Percentiles rank a stretch among this genome's conserved stretches.
Conservation (phyloP, 2,329 filamentous ascomycete species). For the Paracamarosporium sp. region DNA sequence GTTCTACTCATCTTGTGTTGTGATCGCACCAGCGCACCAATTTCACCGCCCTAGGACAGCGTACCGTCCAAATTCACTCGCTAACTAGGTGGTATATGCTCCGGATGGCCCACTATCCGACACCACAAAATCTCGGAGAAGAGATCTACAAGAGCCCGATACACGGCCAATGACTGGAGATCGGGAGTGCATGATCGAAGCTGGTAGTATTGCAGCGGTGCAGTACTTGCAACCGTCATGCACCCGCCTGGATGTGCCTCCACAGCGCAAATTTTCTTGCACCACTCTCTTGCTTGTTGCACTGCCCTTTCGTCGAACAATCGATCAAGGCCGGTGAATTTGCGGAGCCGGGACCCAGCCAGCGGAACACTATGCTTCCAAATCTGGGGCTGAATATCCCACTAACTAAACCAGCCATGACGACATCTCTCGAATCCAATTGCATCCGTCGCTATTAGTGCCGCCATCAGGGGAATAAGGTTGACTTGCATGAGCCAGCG, state of each 20-base stretch:
- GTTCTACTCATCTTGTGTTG: background rate
- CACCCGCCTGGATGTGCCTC: background rate
- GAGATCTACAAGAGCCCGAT: background rate
- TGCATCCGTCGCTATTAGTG: background rate
- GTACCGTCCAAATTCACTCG: too few species aligned
- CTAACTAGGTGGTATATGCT: too few species aligned
- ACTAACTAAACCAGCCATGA: background rate
- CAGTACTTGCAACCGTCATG: background rate
- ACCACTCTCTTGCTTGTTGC: too few species aligned
- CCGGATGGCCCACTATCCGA: background rate
- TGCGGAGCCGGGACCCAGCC: background rate
- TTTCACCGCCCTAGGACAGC: background rate
- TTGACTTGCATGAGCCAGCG: background rate
- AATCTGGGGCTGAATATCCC: background rate
- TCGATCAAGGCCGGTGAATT: background rate
- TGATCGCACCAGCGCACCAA: background rate
- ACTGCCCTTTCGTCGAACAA: too few species aligned
- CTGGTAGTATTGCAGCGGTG: background rate
- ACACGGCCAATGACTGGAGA: background rate
- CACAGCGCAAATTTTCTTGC: too few species aligned
- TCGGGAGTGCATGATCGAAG: background rate
- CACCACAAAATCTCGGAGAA: background rate
- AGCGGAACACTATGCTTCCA: background rate
- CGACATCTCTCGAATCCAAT: background rate
- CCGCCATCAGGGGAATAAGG: background rate